Conservation (phyloP, 139 green algal species). For the Closterium sp. region DNA sequence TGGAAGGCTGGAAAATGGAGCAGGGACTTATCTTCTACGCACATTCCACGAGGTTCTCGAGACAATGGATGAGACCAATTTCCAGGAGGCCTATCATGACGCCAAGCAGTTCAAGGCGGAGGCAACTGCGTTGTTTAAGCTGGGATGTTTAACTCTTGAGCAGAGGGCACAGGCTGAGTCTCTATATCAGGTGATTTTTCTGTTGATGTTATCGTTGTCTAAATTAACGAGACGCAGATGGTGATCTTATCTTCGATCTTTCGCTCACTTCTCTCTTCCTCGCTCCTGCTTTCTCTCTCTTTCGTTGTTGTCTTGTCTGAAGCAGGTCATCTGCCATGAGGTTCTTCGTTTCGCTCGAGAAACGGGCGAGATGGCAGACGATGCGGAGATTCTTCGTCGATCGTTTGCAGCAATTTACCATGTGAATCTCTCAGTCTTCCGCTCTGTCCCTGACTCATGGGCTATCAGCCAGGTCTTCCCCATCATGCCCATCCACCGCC, state of each 20-base stretch:
- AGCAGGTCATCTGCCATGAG: slow-evolving; percentile 36
- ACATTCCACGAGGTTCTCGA: slow-evolving; percentile 57
- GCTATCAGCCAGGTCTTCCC: slow-evolving; percentile 73
- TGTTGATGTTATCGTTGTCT: background rate
- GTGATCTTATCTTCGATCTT: background rate
- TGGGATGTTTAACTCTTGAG: slow-evolving; percentile 64
- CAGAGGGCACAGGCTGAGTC: slow-evolving; percentile 63
- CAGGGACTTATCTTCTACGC: slow-evolving; percentile 59
- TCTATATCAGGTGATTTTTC: slow-evolving; percentile 53
- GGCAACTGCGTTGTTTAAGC: slow-evolving; percentile 63
- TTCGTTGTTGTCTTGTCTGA: background rate
- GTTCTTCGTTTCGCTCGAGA: slow-evolving; percentile 34
- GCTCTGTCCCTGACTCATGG: slow-evolving; percentile 65
- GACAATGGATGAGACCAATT: slow-evolving; percentile 31
- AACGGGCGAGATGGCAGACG: slow-evolving; percentile 11
- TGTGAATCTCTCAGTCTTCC: slow-evolving; percentile 67
- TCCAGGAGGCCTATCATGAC: slow-evolving; percentile 64
- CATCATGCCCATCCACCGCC: slow-evolving; percentile 63
- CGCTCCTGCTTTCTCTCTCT: background rate
- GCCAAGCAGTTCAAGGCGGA: slow-evolving; percentile 69
- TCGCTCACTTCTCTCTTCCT: background rate
- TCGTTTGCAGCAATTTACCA: slow-evolving; percentile 42
- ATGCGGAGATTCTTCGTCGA: slow-evolving; percentile 14
- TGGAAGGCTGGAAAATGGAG: background rate
- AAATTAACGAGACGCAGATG: background rate